A percentile compares a stretch with the other conserved stretches of the same genome.
Conservation (phyloP, 306 rosid species). For the Castanea mollissima region DNA sequence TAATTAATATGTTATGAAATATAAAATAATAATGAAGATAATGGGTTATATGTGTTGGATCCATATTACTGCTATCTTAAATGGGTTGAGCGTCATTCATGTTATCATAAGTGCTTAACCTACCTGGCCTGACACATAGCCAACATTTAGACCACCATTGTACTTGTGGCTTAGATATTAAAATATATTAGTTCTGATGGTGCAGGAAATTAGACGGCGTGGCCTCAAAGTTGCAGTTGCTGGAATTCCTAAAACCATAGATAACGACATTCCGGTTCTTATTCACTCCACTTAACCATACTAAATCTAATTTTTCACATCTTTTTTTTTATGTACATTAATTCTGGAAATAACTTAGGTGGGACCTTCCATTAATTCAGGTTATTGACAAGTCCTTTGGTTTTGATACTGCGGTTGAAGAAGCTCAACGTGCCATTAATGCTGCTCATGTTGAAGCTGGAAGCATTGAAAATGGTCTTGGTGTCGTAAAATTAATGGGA, state of each 20-base stretch:
- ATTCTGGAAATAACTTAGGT: neutral
- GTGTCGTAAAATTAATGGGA: constrained; percentile 92
- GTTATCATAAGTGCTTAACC: neutral
- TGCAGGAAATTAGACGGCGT: constrained; percentile 46
- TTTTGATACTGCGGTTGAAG: constrained; percentile 92
- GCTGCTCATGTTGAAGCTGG: constrained; percentile 91
- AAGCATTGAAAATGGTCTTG: constrained; percentile 84
- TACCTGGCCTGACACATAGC: neutral
- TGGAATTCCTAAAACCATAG: constrained; percentile 54
- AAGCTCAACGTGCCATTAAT: constrained; percentile 96
- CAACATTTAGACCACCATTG: neutral
- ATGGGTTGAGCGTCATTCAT: neutral
- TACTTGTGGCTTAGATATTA: neutral
- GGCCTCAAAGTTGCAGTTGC: constrained; percentile 51
- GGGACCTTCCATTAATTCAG: constrained; percentile 38
- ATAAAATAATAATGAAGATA: neutral
- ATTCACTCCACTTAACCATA: constrained; percentile 1
- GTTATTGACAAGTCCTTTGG: constrained; percentile 93
- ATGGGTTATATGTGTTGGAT: neutral
- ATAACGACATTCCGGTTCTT: constrained; percentile 50
- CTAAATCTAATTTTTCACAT: neutral
- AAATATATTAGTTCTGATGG: neutral
- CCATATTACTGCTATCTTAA: neutral
- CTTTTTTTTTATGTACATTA: neutral
- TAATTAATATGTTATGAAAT: neutral